Conservation (phyloP, 352 stramenopile species). For the Globisporangium barbulae region DNA sequence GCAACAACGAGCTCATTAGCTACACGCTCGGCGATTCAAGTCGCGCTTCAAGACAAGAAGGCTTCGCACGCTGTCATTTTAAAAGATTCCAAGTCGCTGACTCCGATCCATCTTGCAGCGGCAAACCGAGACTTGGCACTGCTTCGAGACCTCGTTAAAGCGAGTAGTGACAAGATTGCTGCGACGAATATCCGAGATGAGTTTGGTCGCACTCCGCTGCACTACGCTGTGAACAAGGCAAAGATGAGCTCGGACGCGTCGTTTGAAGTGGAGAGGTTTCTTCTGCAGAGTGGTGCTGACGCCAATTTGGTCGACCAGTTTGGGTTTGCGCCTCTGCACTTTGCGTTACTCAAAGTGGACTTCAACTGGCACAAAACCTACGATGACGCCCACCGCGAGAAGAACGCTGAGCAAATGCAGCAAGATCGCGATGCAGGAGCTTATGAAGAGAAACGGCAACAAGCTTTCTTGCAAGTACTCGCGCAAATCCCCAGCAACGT, state of each 20-base stretch:
- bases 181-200: constrained; percentile 50
- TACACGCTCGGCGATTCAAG: constrained; percentile 38
- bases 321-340: constrained; percentile 53
- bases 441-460: constrained; percentile 47
- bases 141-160: constrained; percentile 42
- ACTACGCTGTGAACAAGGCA: constrained; percentile 68
- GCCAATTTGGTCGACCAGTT: constrained; percentile 58
- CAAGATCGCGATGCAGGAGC: constrained; percentile 35
- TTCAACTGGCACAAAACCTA: constrained; percentile 64
- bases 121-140: constrained; percentile 61
- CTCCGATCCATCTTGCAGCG: constrained; percentile 58
- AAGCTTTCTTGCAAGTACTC: constrained; percentile 41
- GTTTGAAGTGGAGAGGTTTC: constrained; percentile 72
- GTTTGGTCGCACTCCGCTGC: constrained; percentile 56
- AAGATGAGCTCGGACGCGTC: constrained; percentile 69
- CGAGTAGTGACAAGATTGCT: constrained; percentile 26
- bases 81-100: constrained; percentile 40
- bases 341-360: constrained; percentile 66
- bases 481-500: constrained; percentile 35
- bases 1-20: neutral
- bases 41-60: constrained; percentile 44
- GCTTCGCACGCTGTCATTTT: constrained; percentile 42
- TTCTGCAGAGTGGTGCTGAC: constrained; percentile 54
- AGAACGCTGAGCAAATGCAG: constrained; percentile 18
- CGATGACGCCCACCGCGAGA: constrained; percentile 29